phyloP scores from a whole-genome alignment of 306 rosid species.

The Prunus mira region DNA sequence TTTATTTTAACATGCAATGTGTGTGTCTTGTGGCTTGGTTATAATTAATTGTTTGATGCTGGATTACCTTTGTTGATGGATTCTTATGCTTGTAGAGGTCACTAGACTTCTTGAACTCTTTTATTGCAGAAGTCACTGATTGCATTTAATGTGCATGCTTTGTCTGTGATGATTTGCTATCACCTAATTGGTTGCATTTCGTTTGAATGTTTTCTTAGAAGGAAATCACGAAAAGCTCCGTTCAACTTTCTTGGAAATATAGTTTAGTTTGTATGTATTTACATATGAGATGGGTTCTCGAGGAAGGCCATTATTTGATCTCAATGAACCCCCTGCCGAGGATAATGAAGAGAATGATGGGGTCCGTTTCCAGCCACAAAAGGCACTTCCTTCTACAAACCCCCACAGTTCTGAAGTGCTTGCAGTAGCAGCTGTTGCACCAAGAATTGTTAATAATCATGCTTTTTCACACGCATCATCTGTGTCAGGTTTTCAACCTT shows the following conservation, averaged over 20 bases:
- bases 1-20: not conserved
- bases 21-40: not conserved
- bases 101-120: not conserved
- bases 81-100: not conserved
- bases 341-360: conserved; percentile 68
- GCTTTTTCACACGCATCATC: conserved; percentile 87
- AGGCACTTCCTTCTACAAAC: conserved; percentile 61
- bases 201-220: conserved; percentile 30
- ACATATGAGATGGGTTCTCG: conserved; percentile 95
- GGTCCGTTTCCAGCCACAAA: conserved; percentile 57
- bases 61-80: not conserved
- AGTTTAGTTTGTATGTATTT: conserved; percentile 64
- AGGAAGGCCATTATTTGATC: conserved; percentile 89
- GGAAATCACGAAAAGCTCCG: conserved; percentile 27
- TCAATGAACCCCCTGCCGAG: conserved; percentile 89
- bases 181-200: conserved; percentile 44
- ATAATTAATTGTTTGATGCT: not conserved
- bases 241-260: conserved; percentile 4
- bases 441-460: conserved; percentile 61
- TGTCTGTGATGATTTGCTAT: not conserved
- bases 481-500: conserved; percentile 92
- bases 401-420: conserved; percentile 46
- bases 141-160: not conserved
- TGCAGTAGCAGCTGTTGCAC: conserved; percentile 46
- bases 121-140: not conserved